Conservation (phyloP, 257 asterid species). For the Dorcoceras hygrometricum region DNA sequence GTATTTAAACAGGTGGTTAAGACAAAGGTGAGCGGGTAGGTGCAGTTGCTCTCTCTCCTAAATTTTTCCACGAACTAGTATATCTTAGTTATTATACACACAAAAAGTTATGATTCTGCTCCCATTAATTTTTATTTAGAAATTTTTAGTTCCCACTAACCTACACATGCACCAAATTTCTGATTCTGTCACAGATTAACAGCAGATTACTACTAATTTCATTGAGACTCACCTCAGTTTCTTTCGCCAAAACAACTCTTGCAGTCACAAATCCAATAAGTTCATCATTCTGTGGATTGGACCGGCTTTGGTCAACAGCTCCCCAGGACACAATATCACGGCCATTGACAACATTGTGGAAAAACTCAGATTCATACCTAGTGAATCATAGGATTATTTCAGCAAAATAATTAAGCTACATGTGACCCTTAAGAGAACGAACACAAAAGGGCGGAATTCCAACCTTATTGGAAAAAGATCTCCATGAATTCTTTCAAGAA, state of each 20-base stretch:
- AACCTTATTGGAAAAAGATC: slow-evolving; percentile 95
- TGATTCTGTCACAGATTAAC: not conserved
- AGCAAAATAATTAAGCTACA: slow-evolving; percentile 22
- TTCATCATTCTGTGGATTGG: slow-evolving; percentile 62
- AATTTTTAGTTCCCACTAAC: not conserved
- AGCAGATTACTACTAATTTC: slow-evolving; percentile 15
- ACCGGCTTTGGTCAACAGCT: slow-evolving; percentile 86
- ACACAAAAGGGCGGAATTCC: slow-evolving; percentile 23
- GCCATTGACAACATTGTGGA: slow-evolving; percentile 85
- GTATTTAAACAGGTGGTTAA: slow-evolving; percentile 11
- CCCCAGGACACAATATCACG: slow-evolving; percentile 95
- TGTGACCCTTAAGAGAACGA: slow-evolving; percentile 9
- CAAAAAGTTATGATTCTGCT: not conserved
- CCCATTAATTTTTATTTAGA: too few relatives aligned
- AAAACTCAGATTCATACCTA: slow-evolving; percentile 93
- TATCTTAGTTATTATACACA: too few relatives aligned
- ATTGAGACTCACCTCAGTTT: slow-evolving; percentile 74
- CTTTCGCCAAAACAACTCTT: slow-evolving; percentile 65
- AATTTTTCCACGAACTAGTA: not conserved
- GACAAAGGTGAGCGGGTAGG: not conserved
- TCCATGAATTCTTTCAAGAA: slow-evolving; percentile 73
- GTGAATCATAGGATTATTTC: slow-evolving; percentile 20
- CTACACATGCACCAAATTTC: not conserved
- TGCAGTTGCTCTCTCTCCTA: not conserved
- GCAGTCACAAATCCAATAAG: slow-evolving; percentile 97